These are phyloP conservation scores for Sutorius eximius DNA, from an alignment of 1,284 basidiomycete species.

Conservation along the genomic window DNA sequence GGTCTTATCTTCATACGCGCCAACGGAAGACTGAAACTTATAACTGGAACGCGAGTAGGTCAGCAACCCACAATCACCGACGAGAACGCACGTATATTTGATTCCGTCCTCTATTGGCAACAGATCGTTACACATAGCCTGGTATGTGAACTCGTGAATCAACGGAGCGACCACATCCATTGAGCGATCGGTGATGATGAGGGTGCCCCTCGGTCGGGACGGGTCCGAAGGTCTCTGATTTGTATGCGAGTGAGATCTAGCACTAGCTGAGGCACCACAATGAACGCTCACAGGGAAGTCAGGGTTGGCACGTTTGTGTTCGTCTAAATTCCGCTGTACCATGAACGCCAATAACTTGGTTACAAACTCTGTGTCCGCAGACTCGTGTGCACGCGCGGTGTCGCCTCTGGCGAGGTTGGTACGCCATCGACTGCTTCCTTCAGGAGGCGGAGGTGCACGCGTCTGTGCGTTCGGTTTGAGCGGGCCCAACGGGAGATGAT, in stretches of 20 bases:
- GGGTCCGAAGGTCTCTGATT: slow-evolving; percentile 64
- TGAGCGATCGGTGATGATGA: slow-evolving; percentile 93
- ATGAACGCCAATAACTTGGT: slow-evolving; percentile 79
- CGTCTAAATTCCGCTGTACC: slow-evolving; percentile 81
- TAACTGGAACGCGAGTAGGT: slow-evolving; percentile 50
- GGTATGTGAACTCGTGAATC: slow-evolving; percentile 98
- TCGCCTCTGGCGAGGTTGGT: slow-evolving; percentile 71
- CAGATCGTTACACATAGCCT: slow-evolving; percentile 97
- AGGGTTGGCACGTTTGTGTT: slow-evolving; percentile 80
- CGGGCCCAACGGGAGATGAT: slow-evolving; percentile 86
- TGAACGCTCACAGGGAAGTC: slow-evolving; percentile 72
- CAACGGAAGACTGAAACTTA: slow-evolving; percentile 83
- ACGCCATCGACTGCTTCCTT: slow-evolving; percentile 64
- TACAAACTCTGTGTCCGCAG: slow-evolving; percentile 68
- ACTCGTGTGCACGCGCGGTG: slow-evolving; percentile 63
- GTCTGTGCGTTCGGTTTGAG: slow-evolving; percentile 66
- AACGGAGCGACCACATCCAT: slow-evolving; percentile 93
- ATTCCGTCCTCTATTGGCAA: slow-evolving; percentile 85
- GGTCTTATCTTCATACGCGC: slow-evolving; percentile 83
- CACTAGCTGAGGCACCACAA: background rate
- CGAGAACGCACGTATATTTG: slow-evolving; percentile 72
- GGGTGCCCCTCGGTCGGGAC: slow-evolving; percentile 71
- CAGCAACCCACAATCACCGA: background rate
- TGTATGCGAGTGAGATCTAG: slow-evolving; percentile 6
- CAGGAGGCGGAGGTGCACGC: slow-evolving; percentile 60